Evolutionary conservation across 2,329 filamentous ascomycete species (phyloP).

Genomic region (Lachnellula cervina): DNA sequence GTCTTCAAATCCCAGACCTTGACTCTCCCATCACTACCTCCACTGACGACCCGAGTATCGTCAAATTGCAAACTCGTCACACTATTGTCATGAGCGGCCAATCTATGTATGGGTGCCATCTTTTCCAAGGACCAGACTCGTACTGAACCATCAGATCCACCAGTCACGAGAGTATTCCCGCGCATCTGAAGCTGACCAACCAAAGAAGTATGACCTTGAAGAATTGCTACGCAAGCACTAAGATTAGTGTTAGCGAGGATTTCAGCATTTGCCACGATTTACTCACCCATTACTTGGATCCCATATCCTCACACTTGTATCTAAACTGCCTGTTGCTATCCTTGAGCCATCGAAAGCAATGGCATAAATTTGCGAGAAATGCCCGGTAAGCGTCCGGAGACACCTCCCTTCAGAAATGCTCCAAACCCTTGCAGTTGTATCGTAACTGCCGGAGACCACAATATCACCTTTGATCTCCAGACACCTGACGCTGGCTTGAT

Average conservation of each 20-base stretch:
- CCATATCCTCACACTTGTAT: conserved; percentile 97
- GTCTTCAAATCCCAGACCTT: conserved; percentile 98
- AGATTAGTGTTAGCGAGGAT: conserved; percentile 44
- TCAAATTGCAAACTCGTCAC: conserved; percentile 98
- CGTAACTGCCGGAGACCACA: conserved; percentile 96
- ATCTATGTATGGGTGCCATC: conserved; percentile 85
- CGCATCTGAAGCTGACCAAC: conserved; percentile 97
- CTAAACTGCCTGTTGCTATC: conserved; percentile 90
- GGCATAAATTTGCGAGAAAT: conserved; percentile 98
- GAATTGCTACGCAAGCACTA: conserved; percentile 64
- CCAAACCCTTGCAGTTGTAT: conserved; percentile 96
- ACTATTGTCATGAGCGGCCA: conserved; percentile 96
- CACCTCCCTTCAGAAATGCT: conserved; percentile 95
- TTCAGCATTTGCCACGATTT: conserved; percentile 34
- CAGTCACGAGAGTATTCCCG: conserved; percentile 89
- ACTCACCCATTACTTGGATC: conserved; percentile 80
- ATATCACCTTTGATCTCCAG: conserved; percentile 94
- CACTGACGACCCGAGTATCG: conserved; percentile 89
- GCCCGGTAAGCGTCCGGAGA: conserved; percentile 81
- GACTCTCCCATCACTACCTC: conserved; percentile 93
- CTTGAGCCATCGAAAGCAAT: conserved; percentile 94
- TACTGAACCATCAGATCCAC: conserved; percentile 92
- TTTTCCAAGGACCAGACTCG: conserved; percentile 91
- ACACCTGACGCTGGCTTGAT: conserved; percentile 92
- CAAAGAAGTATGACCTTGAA: conserved; percentile 94